These are phyloP conservation scores for Nakazawaea molendinolei DNA, from an alignment of 805 yeast species.

Conservation along the genomic window DNA sequence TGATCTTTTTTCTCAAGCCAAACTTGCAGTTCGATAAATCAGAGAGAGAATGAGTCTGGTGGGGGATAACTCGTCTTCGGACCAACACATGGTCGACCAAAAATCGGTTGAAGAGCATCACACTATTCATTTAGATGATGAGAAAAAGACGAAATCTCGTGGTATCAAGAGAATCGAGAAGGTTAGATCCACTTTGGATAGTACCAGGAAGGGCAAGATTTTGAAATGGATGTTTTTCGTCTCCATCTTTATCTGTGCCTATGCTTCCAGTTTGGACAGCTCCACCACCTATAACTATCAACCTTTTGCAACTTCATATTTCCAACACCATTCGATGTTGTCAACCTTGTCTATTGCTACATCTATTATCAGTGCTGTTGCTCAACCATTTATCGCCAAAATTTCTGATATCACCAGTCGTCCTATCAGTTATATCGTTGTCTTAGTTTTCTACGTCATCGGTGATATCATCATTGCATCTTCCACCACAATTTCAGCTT, in stretches of 20 bases:
- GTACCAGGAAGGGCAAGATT: background rate
- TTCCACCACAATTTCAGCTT: constrained; percentile 19
- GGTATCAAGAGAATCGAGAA: constrained; percentile 1
- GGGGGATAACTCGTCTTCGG: no score
- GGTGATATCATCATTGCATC: constrained; percentile 21
- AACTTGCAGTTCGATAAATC: no score
- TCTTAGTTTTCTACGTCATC: constrained; percentile 17
- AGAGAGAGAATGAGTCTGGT: no score
- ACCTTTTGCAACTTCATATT: constrained; percentile 26
- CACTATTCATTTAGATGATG: no score
- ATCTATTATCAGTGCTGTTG: constrained; percentile 19
- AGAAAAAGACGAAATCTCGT: constrained; percentile 1
- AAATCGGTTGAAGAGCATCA: no score
- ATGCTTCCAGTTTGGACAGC: constrained; percentile 24
- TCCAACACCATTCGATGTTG: constrained; percentile 18
- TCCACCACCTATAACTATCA: constrained; percentile 26
- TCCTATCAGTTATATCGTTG: constrained; percentile 17
- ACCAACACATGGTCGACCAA: no score
- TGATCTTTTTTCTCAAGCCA: no score
- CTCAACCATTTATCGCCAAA: constrained; percentile 21
- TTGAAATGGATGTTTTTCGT: background rate
- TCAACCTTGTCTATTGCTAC: constrained; percentile 20
- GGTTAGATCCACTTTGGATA: background rate
- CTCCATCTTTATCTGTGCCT: constrained; percentile 15
- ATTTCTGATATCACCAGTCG: constrained; percentile 22